phyloP scores from a whole-genome alignment of 441 rosid genomes.

The Pelargonium myrrhifolium region DNA sequence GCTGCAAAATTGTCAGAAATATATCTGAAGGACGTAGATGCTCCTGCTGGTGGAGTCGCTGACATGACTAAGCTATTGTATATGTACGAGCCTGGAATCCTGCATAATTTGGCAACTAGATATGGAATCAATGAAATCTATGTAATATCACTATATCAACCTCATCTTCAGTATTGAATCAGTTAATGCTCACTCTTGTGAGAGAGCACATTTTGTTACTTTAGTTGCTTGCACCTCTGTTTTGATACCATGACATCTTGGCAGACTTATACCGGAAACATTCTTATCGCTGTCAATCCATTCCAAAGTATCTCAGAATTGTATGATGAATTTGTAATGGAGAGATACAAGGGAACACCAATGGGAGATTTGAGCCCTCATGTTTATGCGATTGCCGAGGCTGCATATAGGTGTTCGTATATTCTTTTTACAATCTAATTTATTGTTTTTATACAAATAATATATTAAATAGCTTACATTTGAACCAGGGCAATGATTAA shows the following conservation, averaged over 20 bases:
- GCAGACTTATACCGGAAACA: slow-evolving; percentile 87
- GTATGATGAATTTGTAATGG: slow-evolving; percentile 81
- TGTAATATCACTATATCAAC: slow-evolving; percentile 35
- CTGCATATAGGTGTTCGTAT: slow-evolving; percentile 59
- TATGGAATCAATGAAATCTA: slow-evolving; percentile 91
- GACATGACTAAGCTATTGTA: slow-evolving; percentile 97
- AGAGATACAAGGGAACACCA: slow-evolving; percentile 84
- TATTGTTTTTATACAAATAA: slow-evolving; percentile 5
- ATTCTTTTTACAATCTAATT: slow-evolving; percentile 7
- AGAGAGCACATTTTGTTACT: slow-evolving; percentile 23
- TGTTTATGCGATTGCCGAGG: slow-evolving; percentile 88
- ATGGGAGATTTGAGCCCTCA: slow-evolving; percentile 76
- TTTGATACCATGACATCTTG: slow-evolving; percentile 7
- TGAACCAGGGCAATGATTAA: slow-evolving; percentile 72
- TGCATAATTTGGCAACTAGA: slow-evolving; percentile 73
- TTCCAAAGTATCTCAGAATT: slow-evolving; percentile 84
- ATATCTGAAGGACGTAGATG: slow-evolving; percentile 83
- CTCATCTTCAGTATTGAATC: slow-evolving; percentile 21
- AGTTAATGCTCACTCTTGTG: slow-evolving; percentile 19
- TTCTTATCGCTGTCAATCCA: slow-evolving; percentile 81
- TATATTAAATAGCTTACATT: slow-evolving; percentile 8
- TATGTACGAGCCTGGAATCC: slow-evolving; percentile 92
- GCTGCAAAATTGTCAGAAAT: slow-evolving; percentile 57
- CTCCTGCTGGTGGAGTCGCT: slow-evolving; percentile 95
- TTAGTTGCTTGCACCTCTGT: slow-evolving; percentile 29